These are phyloP conservation scores for Phytophthora sansomeana DNA, from an alignment of 352 stramenopile genomes.

Conservation along the genomic window DNA sequence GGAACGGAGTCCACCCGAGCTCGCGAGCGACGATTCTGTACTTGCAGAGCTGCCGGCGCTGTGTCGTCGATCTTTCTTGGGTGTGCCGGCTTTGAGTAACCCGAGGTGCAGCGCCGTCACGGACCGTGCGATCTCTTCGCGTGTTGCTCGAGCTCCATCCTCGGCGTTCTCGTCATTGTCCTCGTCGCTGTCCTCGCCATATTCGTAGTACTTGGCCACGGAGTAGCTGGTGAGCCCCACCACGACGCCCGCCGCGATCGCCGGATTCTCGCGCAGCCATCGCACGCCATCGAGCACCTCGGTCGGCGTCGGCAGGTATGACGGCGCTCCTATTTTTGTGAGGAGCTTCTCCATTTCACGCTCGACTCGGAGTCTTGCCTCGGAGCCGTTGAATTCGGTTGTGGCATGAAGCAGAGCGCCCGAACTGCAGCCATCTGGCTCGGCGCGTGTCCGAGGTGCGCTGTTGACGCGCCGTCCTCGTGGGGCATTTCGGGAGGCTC, in stretches of 20 bases:
- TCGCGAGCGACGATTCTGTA: slow-evolving; percentile 41
- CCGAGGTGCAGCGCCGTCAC: slow-evolving; percentile 57
- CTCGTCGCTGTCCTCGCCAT: slow-evolving; percentile 34
- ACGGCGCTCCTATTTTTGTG: slow-evolving; percentile 54
- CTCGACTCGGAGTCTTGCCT: slow-evolving; percentile 11
- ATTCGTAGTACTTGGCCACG: slow-evolving; percentile 72
- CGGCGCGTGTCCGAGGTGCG: slow-evolving; percentile 26
- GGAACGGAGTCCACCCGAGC: slow-evolving; percentile 39
- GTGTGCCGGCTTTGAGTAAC: slow-evolving; percentile 40
- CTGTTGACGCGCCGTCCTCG: slow-evolving; percentile 47
- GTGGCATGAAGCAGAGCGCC: slow-evolving; percentile 8
- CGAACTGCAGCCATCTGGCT: slow-evolving; percentile 12
- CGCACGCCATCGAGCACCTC: slow-evolving; percentile 72
- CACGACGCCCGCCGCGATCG: slow-evolving; percentile 65
- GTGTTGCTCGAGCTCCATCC: slow-evolving; percentile 23
- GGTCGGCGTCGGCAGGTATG: slow-evolving; percentile 67
- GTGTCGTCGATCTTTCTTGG: slow-evolving; percentile 28
- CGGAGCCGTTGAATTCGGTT: slow-evolving; percentile 39
- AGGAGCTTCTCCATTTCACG: slow-evolving; percentile 46
- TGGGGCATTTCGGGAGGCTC: slow-evolving; percentile 27
- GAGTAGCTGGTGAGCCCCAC: slow-evolving; percentile 77
- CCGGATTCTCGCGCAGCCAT: slow-evolving; percentile 76
- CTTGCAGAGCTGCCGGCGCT: slow-evolving; percentile 36
- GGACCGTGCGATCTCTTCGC: slow-evolving; percentile 59
- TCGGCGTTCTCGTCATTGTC: slow-evolving; percentile 27